phyloP scores from a whole-genome alignment of 768 basidiomycete species.

The Suillus subluteus region DNA sequence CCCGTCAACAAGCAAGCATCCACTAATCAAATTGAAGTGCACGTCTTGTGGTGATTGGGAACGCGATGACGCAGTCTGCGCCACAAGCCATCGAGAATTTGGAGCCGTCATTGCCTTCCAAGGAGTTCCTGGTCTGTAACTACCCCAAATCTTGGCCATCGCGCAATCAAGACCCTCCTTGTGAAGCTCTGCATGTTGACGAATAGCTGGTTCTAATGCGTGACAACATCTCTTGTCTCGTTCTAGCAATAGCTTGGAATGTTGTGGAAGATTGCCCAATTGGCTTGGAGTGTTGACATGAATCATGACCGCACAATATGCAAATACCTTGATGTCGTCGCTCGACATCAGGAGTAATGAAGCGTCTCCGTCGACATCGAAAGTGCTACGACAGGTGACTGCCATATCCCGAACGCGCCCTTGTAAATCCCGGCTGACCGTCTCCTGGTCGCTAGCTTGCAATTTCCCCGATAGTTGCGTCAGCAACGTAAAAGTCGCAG shows the following conservation, averaged over 20 bases:
- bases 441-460: constrained; percentile 14
- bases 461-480: constrained; percentile 31
- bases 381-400: constrained; percentile 40
- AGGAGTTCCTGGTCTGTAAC: constrained; percentile 26
- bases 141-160: constrained; percentile 23
- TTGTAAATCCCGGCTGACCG: constrained; percentile 19
- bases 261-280: constrained; percentile 4
- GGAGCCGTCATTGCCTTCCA: constrained; percentile 22
- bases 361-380: constrained; percentile 27
- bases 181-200: constrained; percentile 1
- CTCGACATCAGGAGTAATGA: constrained; percentile 19
- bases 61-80: constrained; percentile 16
- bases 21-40: constrained; percentile 28
- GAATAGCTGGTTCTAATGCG: constrained; percentile 21
- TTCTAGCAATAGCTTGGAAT: constrained; percentile 26
- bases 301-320: constrained; percentile 30
- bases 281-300: constrained; percentile 31
- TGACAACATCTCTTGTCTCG: constrained; percentile 36
- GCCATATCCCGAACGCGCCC: constrained; percentile 40
- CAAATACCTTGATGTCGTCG: constrained; percentile 28
- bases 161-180: constrained; percentile 25
- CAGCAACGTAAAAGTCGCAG: constrained; percentile 41
- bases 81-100: constrained; percentile 29
- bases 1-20: constrained; percentile 32
- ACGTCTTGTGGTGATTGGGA: constrained; percentile 25